Conservation (phyloP, 164 flowering plant species). For the Stephania japonica region DNA sequence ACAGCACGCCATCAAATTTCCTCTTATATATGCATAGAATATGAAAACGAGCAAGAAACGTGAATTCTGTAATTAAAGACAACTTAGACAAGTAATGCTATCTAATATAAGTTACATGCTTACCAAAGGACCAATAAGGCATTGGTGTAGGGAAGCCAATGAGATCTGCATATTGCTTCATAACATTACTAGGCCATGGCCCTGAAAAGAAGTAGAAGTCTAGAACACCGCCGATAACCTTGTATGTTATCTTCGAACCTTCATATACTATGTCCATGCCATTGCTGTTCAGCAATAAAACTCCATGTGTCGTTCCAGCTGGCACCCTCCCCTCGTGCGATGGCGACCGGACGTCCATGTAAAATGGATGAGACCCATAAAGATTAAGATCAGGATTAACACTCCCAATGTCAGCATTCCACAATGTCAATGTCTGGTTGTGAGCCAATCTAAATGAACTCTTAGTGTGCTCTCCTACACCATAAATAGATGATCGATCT, state of each 20-base stretch:
- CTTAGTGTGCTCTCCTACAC: conserved; percentile 88
- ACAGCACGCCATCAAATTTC: neutral
- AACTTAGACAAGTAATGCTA: neutral
- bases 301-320: conserved; percentile 46
- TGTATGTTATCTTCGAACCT: conserved; percentile 26
- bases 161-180: conserved; percentile 32
- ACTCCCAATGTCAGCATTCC: conserved; percentile 61
- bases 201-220: conserved; percentile 38
- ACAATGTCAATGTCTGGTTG: conserved; percentile 50
- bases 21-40: neutral
- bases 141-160: conserved; percentile 36
- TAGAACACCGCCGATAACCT: conserved; percentile 33
- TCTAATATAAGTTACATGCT: neutral
- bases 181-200: conserved; percentile 25
- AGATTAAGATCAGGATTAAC: conserved; percentile 42
- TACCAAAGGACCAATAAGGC: conserved; percentile 47
- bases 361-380: conserved; percentile 85
- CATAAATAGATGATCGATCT: conserved; percentile 47
- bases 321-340: conserved; percentile 7
- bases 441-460: conserved; percentile 38
- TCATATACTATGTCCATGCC: conserved; percentile 33
- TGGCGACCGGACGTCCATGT: conserved; percentile 57
- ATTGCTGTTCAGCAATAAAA: conserved; percentile 37
- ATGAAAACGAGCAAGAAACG: no score
- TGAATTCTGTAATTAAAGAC: no score